Evolutionary conservation across 192 early-diverging fungal species (phyloP).

Genomic region (Backusella circina): DNA sequence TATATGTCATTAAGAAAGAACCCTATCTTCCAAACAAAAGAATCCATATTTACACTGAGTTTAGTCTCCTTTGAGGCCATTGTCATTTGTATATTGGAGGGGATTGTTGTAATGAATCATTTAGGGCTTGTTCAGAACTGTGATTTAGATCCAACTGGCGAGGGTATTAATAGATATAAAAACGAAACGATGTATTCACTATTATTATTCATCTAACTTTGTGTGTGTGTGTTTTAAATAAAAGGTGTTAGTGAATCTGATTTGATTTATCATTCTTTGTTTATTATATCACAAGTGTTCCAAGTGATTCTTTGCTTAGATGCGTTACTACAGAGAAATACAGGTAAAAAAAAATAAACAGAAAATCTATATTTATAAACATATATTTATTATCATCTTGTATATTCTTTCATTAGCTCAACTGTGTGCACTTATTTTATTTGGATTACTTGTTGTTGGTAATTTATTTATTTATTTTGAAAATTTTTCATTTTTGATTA

Average conservation of each 20-base stretch:
- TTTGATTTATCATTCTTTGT: conserved; percentile 38
- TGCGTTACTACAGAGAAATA: conserved; percentile 33
- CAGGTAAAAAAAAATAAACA: conserved; percentile 9
- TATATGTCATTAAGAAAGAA: conserved; percentile 1
- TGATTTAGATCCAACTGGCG: conserved; percentile 2
- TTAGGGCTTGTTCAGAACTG: conserved; percentile 29
- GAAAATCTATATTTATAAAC: background rate
- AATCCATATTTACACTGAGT: conserved; percentile 19
- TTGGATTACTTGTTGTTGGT: conserved; percentile 38
- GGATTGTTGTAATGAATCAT: conserved; percentile 25
- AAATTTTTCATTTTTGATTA: background rate
- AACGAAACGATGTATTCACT: background rate
- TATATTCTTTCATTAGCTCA: too few species aligned
- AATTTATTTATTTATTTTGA: background rate
- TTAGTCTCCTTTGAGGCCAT: conserved; percentile 25
- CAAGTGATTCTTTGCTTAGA: conserved; percentile 34
- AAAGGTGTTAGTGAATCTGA: conserved; percentile 37
- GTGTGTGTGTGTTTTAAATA: background rate
- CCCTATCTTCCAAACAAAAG: conserved; percentile 20
- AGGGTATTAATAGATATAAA: too few species aligned
- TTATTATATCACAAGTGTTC: conserved; percentile 36
- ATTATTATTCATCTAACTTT: too few species aligned
- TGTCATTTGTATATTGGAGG: conserved; percentile 29
- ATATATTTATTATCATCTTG: too few species aligned
- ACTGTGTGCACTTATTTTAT: conserved; percentile 23